These are phyloP conservation scores for Tuber brumale DNA, from an alignment of 495 filamentous ascomycete species.

Conservation along the genomic window DNA sequence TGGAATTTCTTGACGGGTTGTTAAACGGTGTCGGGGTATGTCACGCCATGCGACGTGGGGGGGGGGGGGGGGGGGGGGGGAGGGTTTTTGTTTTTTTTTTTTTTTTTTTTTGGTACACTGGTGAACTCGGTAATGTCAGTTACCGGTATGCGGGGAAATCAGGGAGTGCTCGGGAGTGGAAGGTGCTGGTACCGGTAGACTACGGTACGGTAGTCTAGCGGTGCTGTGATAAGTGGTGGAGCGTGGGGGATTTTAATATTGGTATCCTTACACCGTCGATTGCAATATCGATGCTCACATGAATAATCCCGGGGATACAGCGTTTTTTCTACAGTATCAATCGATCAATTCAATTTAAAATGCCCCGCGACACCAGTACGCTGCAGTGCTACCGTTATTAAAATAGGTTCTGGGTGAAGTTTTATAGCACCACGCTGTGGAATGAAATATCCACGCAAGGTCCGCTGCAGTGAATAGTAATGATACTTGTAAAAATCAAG, in stretches of 20 bases:
- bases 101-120: no score
- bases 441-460: neutral
- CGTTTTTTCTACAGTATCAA: neutral
- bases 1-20: neutral
- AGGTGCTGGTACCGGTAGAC: no score
- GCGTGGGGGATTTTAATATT: neutral
- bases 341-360: neutral
- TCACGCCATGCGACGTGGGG: neutral
- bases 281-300: neutral
- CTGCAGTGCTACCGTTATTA: neutral
- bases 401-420: neutral
- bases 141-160: neutral
- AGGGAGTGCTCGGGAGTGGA: neutral
- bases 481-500: no score
- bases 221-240: no score
- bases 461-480: no score
- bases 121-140: no score
- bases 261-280: neutral
- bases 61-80: no score
- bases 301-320: neutral
- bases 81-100: no score
- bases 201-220: no score
- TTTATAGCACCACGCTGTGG: neutral
- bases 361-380: neutral
- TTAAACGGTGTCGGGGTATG: neutral